Conservation (phyloP, 2,329 filamentous ascomycete genomes). For the Aspergillus tubingensis region DNA sequence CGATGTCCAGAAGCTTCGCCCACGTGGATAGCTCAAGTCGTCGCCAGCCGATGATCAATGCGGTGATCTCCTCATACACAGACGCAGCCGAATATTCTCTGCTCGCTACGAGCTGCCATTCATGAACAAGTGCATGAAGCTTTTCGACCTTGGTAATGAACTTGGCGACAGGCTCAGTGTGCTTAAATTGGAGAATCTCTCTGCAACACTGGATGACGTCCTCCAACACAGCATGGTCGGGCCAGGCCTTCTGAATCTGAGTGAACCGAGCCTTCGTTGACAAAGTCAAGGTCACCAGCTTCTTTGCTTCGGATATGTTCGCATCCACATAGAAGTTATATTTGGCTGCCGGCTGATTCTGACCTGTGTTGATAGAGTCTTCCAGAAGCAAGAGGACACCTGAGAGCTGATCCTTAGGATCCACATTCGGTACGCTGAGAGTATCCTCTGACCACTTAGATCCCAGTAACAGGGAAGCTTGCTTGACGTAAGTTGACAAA, state of each 20-base stretch:
- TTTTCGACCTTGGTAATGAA: constrained; percentile 86
- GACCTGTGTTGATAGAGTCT: constrained; percentile 58
- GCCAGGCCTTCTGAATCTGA: constrained; percentile 65
- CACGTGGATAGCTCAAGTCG: constrained; percentile 89
- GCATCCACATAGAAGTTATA: constrained; percentile 91
- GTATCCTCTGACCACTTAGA: constrained; percentile 33
- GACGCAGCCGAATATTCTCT: constrained; percentile 69
- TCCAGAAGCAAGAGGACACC: constrained; percentile 66
- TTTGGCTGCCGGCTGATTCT: constrained; percentile 42
- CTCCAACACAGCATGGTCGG: constrained; percentile 74
- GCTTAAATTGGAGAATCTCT: constrained; percentile 71
- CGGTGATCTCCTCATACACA: constrained; percentile 76
- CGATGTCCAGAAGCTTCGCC: constrained; percentile 83
- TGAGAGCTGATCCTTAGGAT: constrained; percentile 61
- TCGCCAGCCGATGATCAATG: constrained; percentile 83
- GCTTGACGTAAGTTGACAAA: constrained; percentile 37
- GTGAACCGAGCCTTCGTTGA: constrained; percentile 72
- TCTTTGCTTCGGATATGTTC: constrained; percentile 74
- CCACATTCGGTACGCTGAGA: constrained; percentile 25
- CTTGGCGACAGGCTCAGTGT: constrained; percentile 82
- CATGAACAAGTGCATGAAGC: constrained; percentile 78
- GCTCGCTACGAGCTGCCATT: constrained; percentile 95
- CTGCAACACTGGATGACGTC: constrained; percentile 77
- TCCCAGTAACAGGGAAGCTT: constrained; percentile 39
- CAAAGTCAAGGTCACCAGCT: constrained; percentile 68